A percentile compares a stretch with the other conserved stretches of the same genome.
phyloP scores from a whole-genome alignment of 1,139 yeast species.

The Kodamaea suecica region DNA sequence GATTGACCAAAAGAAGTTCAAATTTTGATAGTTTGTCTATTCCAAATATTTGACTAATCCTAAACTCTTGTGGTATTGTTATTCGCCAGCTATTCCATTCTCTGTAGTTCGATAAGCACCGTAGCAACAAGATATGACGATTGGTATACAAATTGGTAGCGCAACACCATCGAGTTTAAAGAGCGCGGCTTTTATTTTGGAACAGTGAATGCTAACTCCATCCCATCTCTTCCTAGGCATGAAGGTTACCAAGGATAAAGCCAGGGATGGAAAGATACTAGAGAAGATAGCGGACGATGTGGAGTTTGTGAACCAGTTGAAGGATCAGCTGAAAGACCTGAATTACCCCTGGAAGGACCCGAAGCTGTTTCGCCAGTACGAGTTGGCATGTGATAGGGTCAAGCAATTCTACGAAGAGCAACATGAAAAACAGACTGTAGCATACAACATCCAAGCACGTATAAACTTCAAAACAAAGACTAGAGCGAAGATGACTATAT shows the following conservation, averaged over 20 bases:
- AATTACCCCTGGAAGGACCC: conserved; percentile 22
- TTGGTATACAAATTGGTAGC: too few species aligned
- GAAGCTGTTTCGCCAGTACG: conserved; percentile 60
- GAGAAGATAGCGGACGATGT: conserved; percentile 41
- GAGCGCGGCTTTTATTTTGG: too few species aligned
- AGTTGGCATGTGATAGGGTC: conserved; percentile 66
- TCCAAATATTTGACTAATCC: too few species aligned
- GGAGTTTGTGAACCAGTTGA: conserved; percentile 24
- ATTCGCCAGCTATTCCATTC: too few species aligned
- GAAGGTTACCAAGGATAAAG: conserved; percentile 4
- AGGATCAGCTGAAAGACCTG: conserved; percentile 15
- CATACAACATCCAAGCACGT: conserved; percentile 68
- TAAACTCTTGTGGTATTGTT: too few species aligned
- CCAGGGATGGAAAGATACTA: conserved; percentile 19
- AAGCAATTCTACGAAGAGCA: conserved; percentile 66
- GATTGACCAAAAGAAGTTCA: too few species aligned
- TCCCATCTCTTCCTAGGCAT: background rate
- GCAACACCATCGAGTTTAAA: too few species aligned
- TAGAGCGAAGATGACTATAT: conserved; percentile 64
- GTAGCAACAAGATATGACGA: too few species aligned
- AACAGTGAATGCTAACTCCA: background rate
- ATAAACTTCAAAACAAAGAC: conserved; percentile 65
- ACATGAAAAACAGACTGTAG: conserved; percentile 69
- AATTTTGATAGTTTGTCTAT: too few species aligned
- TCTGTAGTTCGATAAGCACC: too few species aligned